Evolutionary conservation across 2,329 filamentous ascomycete species (phyloP).

Genomic region (Botrytis fragariae): DNA sequence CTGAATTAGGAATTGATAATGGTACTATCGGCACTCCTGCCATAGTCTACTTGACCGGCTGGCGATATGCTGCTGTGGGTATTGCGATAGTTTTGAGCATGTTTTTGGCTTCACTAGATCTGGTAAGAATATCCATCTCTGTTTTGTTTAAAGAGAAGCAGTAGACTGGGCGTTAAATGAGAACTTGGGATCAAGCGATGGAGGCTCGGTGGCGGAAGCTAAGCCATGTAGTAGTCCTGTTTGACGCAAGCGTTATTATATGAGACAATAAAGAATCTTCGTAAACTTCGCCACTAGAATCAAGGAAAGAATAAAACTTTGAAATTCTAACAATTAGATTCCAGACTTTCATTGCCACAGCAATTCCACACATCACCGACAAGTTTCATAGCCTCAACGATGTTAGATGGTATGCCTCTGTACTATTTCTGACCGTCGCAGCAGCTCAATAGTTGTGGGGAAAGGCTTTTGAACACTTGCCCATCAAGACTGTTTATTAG

Average conservation of each 20-base stretch:
- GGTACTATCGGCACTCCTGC: no score
- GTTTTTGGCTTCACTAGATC: background rate
- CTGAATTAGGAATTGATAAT: no score
- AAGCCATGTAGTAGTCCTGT: no score
- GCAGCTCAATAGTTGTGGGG: constrained; percentile 24
- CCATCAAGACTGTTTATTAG: constrained; percentile 32
- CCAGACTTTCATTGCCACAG: constrained; percentile 26
- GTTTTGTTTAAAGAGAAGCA: no score
- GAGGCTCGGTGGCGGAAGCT: no score
- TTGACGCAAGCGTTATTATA: no score
- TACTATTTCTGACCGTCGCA: constrained; percentile 49
- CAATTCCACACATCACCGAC: constrained; percentile 41
- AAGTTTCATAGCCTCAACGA: constrained; percentile 40
- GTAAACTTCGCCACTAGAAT: fast-evolving
- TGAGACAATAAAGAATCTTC: fast-evolving
- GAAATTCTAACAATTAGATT: no score
- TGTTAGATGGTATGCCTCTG: constrained; percentile 51
- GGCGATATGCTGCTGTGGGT: background rate
- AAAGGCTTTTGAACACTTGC: constrained; percentile 31
- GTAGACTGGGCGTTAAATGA: no score
- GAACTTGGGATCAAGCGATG: no score
- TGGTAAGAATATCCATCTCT: no score
- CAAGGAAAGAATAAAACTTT: background rate
- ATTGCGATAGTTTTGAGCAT: background rate
- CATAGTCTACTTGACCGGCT: background rate